Percentiles rank a stretch among this genome's conserved stretches.
Conservation (phyloP, 352 stramenopile genomes). For the Phytopythium kandeliae region DNA sequence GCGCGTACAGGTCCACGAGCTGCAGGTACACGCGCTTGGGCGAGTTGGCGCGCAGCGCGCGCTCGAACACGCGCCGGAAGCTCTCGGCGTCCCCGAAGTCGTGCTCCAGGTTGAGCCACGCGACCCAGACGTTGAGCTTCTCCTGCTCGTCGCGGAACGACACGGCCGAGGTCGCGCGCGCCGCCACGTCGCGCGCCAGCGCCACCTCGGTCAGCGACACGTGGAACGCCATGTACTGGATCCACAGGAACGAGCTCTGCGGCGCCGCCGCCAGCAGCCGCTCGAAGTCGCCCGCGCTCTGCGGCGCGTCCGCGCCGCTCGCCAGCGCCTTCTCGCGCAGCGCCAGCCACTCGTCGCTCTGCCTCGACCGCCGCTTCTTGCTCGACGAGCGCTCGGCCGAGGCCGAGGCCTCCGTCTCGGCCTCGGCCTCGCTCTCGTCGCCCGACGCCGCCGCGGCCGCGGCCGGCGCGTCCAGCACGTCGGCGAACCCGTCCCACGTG, state of each 20-base stretch:
- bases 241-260: conserved; percentile 96
- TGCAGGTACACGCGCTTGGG: conserved; percentile 95
- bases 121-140: conserved; percentile 97
- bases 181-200: conserved; percentile 89
- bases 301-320: conserved; percentile 88
- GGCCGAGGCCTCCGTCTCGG: conserved; percentile 21
- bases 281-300: conserved; percentile 94
- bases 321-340: conserved; percentile 92
- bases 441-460: conserved; percentile 37
- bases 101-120: conserved; percentile 94
- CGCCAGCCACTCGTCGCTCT: conserved; percentile 92
- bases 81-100: conserved; percentile 92
- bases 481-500: conserved; percentile 83
- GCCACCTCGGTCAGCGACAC: conserved; percentile 93
- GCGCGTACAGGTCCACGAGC: conserved; percentile 90
- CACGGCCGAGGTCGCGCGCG: conserved; percentile 91
- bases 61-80: conserved; percentile 90
- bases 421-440: conserved; percentile 46
- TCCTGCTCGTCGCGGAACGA: conserved; percentile 95
- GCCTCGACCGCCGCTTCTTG: too few species aligned
- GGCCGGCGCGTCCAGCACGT: conserved; percentile 41
- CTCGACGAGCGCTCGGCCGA: too few species aligned
- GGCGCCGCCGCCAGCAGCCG: conserved; percentile 91
- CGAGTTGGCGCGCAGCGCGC: conserved; percentile 92
- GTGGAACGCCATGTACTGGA: conserved; percentile 98